Percentiles rank a stretch among this genome's conserved stretches.
Evolutionary conservation across 371 early-diverging fungal species (phyloP).

Genomic region (Haplosporangium sp.): DNA sequence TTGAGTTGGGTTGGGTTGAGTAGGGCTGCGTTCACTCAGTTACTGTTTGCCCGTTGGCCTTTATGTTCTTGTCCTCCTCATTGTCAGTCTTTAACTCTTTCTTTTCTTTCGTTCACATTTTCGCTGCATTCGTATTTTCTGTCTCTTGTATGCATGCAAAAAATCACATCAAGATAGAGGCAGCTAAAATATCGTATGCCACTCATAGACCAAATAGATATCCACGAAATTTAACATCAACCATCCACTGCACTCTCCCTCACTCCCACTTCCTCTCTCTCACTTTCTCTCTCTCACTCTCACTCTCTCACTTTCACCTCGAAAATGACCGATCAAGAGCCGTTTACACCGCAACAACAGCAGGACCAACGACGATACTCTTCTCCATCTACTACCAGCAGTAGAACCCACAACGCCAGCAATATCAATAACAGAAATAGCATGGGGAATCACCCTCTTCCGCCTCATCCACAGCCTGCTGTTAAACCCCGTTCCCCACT

Average conservation of each 20-base stretch:
- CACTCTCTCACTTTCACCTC: too few relatives aligned
- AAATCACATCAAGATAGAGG: neutral
- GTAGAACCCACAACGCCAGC: conserved; percentile 12
- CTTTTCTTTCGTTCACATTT: neutral
- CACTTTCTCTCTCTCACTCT: neutral
- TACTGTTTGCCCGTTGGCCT: too few relatives aligned
- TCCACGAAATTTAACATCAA: neutral
- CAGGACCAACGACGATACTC: conserved; percentile 14
- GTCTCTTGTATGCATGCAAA: neutral
- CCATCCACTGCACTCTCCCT: conserved; percentile 2
- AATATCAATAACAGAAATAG: neutral
- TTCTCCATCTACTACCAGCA: conserved; percentile 9
- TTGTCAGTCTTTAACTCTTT: neutral
- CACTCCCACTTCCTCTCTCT: neutral
- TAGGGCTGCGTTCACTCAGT: too few relatives aligned
- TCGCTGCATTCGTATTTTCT: neutral
- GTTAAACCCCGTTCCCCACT: conserved; percentile 34
- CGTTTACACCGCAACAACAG: conserved; percentile 4
- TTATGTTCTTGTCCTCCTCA: neutral
- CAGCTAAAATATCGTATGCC: neutral
- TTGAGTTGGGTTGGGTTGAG: too few relatives aligned
- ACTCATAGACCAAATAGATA: too few relatives aligned
- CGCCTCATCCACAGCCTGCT: conserved; percentile 18
- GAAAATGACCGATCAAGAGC: conserved; percentile 31
- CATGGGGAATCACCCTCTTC: conserved; percentile 1